Conservation (phyloP, 768 basidiomycete genomes). For the Lactifluus volemus region DNA sequence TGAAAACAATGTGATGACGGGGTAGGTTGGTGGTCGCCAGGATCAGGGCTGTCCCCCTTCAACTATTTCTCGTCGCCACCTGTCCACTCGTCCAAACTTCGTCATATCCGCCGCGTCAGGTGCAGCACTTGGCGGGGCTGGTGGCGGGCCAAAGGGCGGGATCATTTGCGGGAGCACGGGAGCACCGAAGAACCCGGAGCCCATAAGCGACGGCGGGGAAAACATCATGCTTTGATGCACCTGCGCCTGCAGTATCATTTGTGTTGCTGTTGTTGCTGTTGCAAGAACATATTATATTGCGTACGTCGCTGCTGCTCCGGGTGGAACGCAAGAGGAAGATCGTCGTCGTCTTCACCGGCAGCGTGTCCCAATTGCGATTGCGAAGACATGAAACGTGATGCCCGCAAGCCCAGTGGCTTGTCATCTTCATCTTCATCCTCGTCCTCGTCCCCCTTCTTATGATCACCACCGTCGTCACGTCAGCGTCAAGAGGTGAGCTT, state of each 20-base stretch:
- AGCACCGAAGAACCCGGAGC: constrained; percentile 57
- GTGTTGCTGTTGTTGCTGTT: constrained; percentile 47
- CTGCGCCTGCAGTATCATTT: constrained; percentile 42
- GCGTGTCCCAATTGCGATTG: constrained; percentile 1
- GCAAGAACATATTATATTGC: constrained; percentile 36
- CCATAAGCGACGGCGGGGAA: constrained; percentile 56
- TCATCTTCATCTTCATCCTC: constrained; percentile 59
- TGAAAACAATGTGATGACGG: not conserved
- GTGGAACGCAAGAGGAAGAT: constrained; percentile 61
- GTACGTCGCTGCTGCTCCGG: constrained; percentile 74
- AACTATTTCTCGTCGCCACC: constrained; percentile 73
- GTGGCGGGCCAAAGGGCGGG: constrained; percentile 31
- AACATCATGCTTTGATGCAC: constrained; percentile 72
- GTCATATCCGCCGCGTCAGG: constrained; percentile 54
- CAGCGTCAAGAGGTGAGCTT: constrained; percentile 37
- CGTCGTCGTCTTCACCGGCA: constrained; percentile 35
- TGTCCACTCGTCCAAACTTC: constrained; percentile 67
- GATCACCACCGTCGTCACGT: constrained; percentile 20
- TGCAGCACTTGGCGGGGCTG: constrained; percentile 41
- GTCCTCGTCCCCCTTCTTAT: constrained; percentile 21
- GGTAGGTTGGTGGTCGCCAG: not conserved
- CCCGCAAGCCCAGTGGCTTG: constrained; percentile 61
- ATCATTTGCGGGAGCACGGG: constrained; percentile 33
- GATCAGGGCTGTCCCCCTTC: constrained; percentile 41
- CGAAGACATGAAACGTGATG: constrained; percentile 35